Percentiles rank a stretch among this genome's conserved stretches.
phyloP scores from a whole-genome alignment of 1,284 basidiomycete genomes.

The Anthracocystis setariae region DNA sequence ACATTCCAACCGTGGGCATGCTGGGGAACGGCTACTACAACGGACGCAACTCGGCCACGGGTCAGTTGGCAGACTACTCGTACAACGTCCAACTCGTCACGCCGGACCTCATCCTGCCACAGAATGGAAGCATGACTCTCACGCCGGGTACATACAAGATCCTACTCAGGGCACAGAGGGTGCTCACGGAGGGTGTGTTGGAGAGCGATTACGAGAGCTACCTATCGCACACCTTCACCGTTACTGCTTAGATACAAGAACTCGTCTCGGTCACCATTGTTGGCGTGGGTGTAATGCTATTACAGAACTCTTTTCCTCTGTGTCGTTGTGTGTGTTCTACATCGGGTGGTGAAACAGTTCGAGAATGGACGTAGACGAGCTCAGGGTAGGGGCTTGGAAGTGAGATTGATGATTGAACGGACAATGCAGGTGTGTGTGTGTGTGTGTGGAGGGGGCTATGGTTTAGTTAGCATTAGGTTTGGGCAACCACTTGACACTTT shows the following conservation, averaged over 20 bases:
- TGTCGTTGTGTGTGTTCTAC: too few relatives aligned
- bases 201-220: constrained; percentile 75
- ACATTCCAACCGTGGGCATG: constrained; percentile 43
- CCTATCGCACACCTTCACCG: constrained; percentile 49
- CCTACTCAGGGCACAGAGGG: constrained; percentile 74
- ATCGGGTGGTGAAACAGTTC: too few relatives aligned
- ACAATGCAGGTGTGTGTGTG: too few relatives aligned
- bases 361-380: too few relatives aligned
- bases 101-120: constrained; percentile 25
- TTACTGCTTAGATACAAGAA: constrained; percentile 35
- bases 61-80: constrained; percentile 32
- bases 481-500: constrained; percentile 42
- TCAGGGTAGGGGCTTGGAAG: too few relatives aligned
- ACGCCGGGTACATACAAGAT: constrained; percentile 75
- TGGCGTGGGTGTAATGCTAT: too few relatives aligned
- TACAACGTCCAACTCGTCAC: constrained; percentile 35
- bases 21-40: constrained; percentile 33
- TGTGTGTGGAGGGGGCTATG: too few relatives aligned
- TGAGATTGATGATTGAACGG: too few relatives aligned
- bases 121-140: constrained; percentile 68
- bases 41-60: constrained; percentile 43
- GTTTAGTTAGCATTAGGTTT: constrained; percentile 19
- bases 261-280: too few relatives aligned
- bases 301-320: too few relatives aligned
- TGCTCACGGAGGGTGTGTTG: constrained; percentile 73